Evolutionary conservation across 345 rosid genomes (phyloP).

Genomic region (Lumnitzera littorea): DNA sequence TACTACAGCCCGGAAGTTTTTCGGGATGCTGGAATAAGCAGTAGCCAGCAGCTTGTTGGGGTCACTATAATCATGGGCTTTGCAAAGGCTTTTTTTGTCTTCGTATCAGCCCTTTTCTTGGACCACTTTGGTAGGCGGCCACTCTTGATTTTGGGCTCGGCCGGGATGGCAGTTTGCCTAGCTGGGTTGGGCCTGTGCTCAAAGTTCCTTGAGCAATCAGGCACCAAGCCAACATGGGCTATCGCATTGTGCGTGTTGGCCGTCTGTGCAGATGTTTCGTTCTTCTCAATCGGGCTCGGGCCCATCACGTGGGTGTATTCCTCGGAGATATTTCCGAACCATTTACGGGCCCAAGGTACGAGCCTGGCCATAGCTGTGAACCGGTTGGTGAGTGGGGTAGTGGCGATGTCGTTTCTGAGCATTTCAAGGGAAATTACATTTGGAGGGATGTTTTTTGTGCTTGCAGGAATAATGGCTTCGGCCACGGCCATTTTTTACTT

Average conservation of each 20-base stretch:
- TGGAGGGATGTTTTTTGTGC: conserved; percentile 49
- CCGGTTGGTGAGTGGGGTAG: conserved; percentile 62
- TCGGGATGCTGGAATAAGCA: conserved; percentile 36
- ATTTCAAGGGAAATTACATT: conserved; percentile 32
- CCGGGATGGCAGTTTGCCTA: conserved; percentile 37
- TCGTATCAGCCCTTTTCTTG: conserved; percentile 35
- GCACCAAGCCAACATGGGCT: conserved; percentile 30
- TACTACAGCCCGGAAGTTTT: conserved; percentile 46
- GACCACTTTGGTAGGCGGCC: conserved; percentile 55
- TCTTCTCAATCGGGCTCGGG: conserved; percentile 75
- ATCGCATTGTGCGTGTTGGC: conserved; percentile 24
- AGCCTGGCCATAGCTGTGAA: conserved; percentile 57
- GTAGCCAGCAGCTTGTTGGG: conserved; percentile 32
- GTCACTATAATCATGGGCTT: conserved; percentile 45
- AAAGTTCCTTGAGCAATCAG: conserved; percentile 21
- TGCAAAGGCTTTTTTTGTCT: conserved; percentile 29
- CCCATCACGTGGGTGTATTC: conserved; percentile 86
- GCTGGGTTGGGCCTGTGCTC: conserved; percentile 39
- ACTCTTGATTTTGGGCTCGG: conserved; percentile 32
- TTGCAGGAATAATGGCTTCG: conserved; percentile 43
- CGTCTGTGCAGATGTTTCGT: conserved; percentile 38
- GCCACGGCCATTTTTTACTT: conserved; percentile 47
- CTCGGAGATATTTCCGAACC: conserved; percentile 65
- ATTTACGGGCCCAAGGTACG: conserved; percentile 62
- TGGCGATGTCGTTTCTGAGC: conserved; percentile 59